These are phyloP conservation scores for Vaccinium macrocarpon DNA, from an alignment of 148 eudicot genomes.

Conservation along the genomic window DNA sequence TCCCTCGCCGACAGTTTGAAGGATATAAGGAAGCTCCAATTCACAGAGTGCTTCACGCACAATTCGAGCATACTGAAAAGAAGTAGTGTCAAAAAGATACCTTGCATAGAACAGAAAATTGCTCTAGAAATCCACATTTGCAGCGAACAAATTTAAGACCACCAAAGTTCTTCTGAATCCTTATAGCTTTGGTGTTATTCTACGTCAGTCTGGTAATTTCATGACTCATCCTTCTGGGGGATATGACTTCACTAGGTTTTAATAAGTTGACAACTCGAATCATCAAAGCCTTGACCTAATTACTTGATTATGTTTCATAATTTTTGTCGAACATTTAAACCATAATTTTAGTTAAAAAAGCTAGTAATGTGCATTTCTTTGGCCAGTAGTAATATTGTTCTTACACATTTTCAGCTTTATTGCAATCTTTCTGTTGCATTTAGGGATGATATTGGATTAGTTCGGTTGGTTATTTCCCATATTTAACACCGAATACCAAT, in stretches of 20 bases:
- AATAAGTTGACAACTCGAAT: background rate
- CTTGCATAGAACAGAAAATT: background rate
- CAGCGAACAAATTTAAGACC: background rate
- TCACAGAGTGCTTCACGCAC: conserved; percentile 65
- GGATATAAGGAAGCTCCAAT: conserved; percentile 54
- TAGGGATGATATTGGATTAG: too few relatives aligned
- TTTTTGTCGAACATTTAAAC: background rate
- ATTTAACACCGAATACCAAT: too few relatives aligned
- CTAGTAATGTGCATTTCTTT: background rate
- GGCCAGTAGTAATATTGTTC: background rate
- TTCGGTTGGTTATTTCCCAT: background rate
- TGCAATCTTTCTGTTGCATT: background rate
- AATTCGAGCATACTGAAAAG: conserved; percentile 47
- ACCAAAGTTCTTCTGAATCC: background rate
- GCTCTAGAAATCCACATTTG: background rate
- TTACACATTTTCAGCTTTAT: background rate
- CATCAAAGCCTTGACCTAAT: background rate
- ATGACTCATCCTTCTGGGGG: background rate
- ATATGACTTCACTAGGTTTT: background rate
- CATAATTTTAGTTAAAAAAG: background rate
- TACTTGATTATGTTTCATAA: background rate
- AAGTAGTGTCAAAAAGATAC: background rate
- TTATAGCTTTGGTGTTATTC: background rate
- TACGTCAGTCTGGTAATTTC: background rate
- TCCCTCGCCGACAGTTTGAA: conserved; percentile 46